A percentile compares a stretch with the other conserved stretches of the same genome.
Evolutionary conservation across 768 basidiomycete genomes (phyloP).

Genomic region (Trametes gibbosa): DNA sequence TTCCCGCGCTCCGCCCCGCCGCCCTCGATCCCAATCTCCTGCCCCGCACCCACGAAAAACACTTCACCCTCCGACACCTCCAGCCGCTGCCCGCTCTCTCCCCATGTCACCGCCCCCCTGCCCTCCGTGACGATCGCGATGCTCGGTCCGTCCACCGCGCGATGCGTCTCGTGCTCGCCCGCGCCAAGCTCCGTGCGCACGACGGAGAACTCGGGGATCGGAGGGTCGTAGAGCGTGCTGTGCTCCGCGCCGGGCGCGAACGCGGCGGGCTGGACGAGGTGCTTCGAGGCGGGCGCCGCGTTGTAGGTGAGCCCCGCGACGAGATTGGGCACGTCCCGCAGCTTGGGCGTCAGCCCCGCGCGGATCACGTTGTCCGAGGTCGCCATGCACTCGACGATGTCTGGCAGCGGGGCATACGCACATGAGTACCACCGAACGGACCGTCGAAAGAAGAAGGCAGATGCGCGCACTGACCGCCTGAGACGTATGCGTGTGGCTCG

Average conservation of each 20-base stretch:
- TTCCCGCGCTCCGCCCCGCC: slow-evolving; percentile 32
- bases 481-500: slow-evolving; percentile 95
- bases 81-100: slow-evolving; percentile 29
- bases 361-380: slow-evolving; percentile 99
- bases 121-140: slow-evolving; percentile 66
- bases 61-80: slow-evolving; percentile 65
- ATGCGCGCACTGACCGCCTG: slow-evolving; percentile 59
- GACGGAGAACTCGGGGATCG: slow-evolving; percentile 78
- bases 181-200: slow-evolving; percentile 52
- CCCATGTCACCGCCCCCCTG: slow-evolving; percentile 54
- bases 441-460: not conserved
- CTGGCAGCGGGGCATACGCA: slow-evolving; percentile 37
- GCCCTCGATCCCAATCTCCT: slow-evolving; percentile 46
- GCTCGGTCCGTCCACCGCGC: slow-evolving; percentile 34
- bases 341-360: slow-evolving; percentile 95
- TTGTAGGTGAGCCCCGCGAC: slow-evolving; percentile 84
- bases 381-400: slow-evolving; percentile 99
- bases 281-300: slow-evolving; percentile 63
- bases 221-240: slow-evolving; percentile 79
- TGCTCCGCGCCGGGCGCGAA: slow-evolving; percentile 35
- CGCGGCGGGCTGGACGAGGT: slow-evolving; percentile 60
- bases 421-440: no score
- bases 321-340: slow-evolving; percentile 90
- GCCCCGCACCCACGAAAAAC: slow-evolving; percentile 76
- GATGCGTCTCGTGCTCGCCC: slow-evolving; percentile 54